Base-by-base conservation (phyloP, 495 filamentous ascomycete species). In the Aspergillus taichungensis region DNA sequence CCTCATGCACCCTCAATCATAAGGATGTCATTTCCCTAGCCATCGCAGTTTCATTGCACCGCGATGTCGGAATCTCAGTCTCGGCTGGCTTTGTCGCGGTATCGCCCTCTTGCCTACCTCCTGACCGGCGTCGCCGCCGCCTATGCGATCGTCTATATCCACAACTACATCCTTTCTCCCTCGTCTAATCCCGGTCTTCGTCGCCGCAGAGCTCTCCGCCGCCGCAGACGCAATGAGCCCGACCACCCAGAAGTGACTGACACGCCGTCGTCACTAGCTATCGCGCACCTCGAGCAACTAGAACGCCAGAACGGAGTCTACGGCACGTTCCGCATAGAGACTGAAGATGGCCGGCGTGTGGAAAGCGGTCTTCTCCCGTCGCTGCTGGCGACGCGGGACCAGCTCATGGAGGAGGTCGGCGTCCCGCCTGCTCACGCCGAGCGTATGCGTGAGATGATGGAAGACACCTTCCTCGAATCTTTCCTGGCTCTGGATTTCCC, bases 381-480 rank as follows among this genome's bases (percentile, higher is more conserved):
- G 8, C 50, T 69, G 9, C 61, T 71, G 9, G 66, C 63, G 36
- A 73, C 69, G 8, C 64, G 67, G 29, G 64, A 71, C 42, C 69
- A 72, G 42, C 56, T 75, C 37, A 69, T 68, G 66, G 62, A 64
- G 43, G 61, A 69, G 40, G 67, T 71, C 5, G 66, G 66, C 7
- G 65, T 71, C 10, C 61, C 60, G 3, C 38, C 56, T 12, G 62
- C 55, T 38, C 66, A 72, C 49, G 72, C 72, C 12, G 65, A 68
- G 49, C 61, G 63, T 45, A 68, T 73, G 58, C 68, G 70, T 33
- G 61, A 71, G 48, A 71, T 72, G 64, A 69, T 75, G 65, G 72
- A 75, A 42, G 67, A 69, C 33, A 66, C 66, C 1, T 73, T 75
- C 46, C 51, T 75, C 18, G 67, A 72, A 45, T 69, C 69, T 3